Percentiles rank a stretch among this genome's conserved stretches.
phyloP scores from a whole-genome alignment of 1,284 basidiomycete species.

The Mycena citricolor region DNA sequence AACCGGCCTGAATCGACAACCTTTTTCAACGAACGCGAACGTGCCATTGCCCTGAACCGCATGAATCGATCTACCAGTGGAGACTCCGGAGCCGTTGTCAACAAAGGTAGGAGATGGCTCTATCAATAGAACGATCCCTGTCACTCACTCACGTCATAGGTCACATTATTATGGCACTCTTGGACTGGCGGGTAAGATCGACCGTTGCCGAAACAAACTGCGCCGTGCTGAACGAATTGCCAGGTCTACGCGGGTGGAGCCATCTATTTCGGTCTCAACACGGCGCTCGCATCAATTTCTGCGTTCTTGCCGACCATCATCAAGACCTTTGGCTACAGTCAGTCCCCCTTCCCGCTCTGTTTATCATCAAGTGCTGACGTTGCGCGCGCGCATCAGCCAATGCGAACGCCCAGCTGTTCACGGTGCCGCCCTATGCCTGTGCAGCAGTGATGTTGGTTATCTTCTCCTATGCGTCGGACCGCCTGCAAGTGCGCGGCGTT shows the following conservation, averaged over 20 bases:
- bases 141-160: constrained; percentile 33
- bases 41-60: constrained; percentile 69
- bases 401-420: constrained; percentile 20
- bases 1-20: constrained; percentile 74
- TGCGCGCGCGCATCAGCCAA: constrained; percentile 12
- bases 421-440: constrained; percentile 24
- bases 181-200: constrained; percentile 73
- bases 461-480: constrained; percentile 70
- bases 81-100: constrained; percentile 66
- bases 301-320: constrained; percentile 88
- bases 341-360: constrained; percentile 27
- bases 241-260: constrained; percentile 63
- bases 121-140: not conserved
- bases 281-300: constrained; percentile 74
- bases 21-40: constrained; percentile 71
- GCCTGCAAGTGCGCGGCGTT: constrained; percentile 67
- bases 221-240: not conserved
- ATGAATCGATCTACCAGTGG: constrained; percentile 70
- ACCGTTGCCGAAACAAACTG: constrained; percentile 14
- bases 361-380: no score
- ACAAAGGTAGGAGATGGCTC: constrained; percentile 48
- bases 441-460: constrained; percentile 67
- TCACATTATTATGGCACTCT: constrained; percentile 63
- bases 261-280: constrained; percentile 81
- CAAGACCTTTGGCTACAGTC: constrained; percentile 60